These are phyloP conservation scores for Clavaria fumosa DNA, from an alignment of 768 basidiomycete species.

Conservation along the genomic window DNA sequence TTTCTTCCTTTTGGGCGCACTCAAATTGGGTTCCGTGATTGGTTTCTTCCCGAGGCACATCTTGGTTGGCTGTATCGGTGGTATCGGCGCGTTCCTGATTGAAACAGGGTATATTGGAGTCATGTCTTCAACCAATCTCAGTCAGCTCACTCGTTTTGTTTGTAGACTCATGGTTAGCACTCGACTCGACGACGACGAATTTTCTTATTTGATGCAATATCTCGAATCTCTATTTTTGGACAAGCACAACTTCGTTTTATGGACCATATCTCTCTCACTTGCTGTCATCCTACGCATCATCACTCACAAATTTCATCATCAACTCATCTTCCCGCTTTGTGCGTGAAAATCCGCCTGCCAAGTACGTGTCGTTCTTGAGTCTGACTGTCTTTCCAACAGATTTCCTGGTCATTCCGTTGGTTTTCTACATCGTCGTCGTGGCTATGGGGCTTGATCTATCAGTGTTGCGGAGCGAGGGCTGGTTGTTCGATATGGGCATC, in stretches of 20 bases:
- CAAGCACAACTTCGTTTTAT: slow-evolving; percentile 48
- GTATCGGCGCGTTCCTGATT: slow-evolving; percentile 89
- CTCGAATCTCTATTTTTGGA: slow-evolving; percentile 56
- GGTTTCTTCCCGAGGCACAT: slow-evolving; percentile 97
- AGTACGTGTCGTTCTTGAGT: not conserved
- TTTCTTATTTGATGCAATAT: slow-evolving; percentile 49
- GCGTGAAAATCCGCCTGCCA: too few species aligned
- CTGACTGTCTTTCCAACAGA: slow-evolving; percentile 19
- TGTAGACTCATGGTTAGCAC: slow-evolving; percentile 80
- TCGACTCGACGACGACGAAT: slow-evolving; percentile 64
- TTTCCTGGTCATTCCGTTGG: slow-evolving; percentile 60
- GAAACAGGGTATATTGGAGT: slow-evolving; percentile 45
- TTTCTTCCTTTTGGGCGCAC: slow-evolving; percentile 75
- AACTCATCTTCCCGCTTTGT: slow-evolving; percentile 86
- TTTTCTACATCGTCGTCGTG: slow-evolving; percentile 73
- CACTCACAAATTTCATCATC: slow-evolving; percentile 69
- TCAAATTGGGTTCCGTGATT: slow-evolving; percentile 71
- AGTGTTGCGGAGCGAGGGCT: slow-evolving; percentile 48
- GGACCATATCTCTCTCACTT: slow-evolving; percentile 64
- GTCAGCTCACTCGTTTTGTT: too few species aligned
- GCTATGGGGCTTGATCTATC: slow-evolving; percentile 45
- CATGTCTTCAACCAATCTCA: too few species aligned
- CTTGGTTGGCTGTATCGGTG: slow-evolving; percentile 87
- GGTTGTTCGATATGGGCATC: slow-evolving; percentile 67
- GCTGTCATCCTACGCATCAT: slow-evolving; percentile 68